A percentile compares a stretch with the other conserved stretches of the same genome.
phyloP scores from a whole-genome alignment of 2,329 filamentous ascomycete species.

The Rutstroemia sp. region DNA sequence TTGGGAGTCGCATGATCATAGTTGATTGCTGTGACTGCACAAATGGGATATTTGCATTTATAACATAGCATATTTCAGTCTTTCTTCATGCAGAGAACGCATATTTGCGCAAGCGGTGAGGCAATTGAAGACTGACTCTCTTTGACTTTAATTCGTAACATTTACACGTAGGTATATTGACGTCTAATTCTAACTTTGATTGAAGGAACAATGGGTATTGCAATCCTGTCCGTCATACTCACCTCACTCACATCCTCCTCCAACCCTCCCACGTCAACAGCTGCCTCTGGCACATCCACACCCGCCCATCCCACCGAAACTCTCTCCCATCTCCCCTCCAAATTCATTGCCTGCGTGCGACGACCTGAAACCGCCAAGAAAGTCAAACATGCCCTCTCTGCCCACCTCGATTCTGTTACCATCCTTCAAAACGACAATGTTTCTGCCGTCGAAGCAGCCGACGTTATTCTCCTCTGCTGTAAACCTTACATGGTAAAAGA shows the following conservation, averaged over 20 bases:
- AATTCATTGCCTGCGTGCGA: slow-evolving; percentile 76
- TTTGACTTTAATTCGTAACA: too few relatives aligned
- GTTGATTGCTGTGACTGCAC: too few relatives aligned
- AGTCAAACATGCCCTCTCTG: slow-evolving; percentile 57
- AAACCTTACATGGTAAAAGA: slow-evolving; percentile 69
- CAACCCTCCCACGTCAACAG: slow-evolving; percentile 34
- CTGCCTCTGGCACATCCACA: slow-evolving; percentile 37
- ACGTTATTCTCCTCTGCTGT: slow-evolving; percentile 72
- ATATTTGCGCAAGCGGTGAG: too few relatives aligned
- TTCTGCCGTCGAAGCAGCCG: slow-evolving; percentile 55
- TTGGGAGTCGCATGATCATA: too few relatives aligned
- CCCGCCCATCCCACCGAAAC: slow-evolving; percentile 35
- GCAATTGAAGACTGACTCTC: too few relatives aligned
- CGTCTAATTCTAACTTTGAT: neutral
- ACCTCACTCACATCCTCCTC: slow-evolving; percentile 51
- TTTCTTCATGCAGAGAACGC: too few relatives aligned
- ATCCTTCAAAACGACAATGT: slow-evolving; percentile 69
- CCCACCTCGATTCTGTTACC: slow-evolving; percentile 48
- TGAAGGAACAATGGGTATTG: slow-evolving; percentile 75
- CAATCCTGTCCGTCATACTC: slow-evolving; percentile 75
- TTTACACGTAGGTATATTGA: neutral
- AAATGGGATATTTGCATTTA: too few relatives aligned
- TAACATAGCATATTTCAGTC: too few relatives aligned
- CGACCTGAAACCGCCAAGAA: slow-evolving; percentile 61
- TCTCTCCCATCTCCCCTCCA: slow-evolving; percentile 56